phyloP scores from a whole-genome alignment of 768 basidiomycete genomes.

The Boletus rubroflammeus region DNA sequence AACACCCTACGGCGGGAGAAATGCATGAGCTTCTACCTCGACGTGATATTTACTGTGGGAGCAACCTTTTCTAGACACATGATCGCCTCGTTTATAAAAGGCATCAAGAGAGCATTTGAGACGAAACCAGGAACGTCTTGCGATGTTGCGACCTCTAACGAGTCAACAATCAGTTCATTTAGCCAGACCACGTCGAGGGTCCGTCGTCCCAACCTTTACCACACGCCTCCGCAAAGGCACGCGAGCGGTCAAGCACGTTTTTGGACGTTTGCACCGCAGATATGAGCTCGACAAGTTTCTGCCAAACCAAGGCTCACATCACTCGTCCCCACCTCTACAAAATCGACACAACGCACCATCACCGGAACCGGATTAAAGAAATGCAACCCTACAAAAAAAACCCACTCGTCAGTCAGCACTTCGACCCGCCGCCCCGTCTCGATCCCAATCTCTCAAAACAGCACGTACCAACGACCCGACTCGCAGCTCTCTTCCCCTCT shows the following conservation, averaged over 20 bases:
- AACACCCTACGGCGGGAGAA: conserved; percentile 56
- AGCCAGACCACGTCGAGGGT: neutral
- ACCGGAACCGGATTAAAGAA: conserved; percentile 98
- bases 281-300: conserved; percentile 96
- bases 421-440: neutral
- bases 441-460: no score
- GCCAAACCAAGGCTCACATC: neutral
- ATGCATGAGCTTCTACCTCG: neutral
- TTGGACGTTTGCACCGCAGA: conserved; percentile 86
- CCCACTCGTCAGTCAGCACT: neutral
- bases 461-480: conserved; percentile 74
- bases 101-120: conserved; percentile 94
- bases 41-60: neutral
- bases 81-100: conserved; percentile 97
- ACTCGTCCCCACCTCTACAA: neutral
- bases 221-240: conserved; percentile 80
- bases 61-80: conserved; percentile 85
- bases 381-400: conserved; percentile 58
- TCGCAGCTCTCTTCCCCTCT: conserved; percentile 58
- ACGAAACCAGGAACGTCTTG: conserved; percentile 94
- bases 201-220: conserved; percentile 62
- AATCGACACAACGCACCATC: conserved; percentile 55
- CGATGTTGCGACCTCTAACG: conserved; percentile 82
- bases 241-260: conserved; percentile 71
- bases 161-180: neutral